Conservation (phyloP, 257 asterid genomes). For the Misopates orontium region DNA sequence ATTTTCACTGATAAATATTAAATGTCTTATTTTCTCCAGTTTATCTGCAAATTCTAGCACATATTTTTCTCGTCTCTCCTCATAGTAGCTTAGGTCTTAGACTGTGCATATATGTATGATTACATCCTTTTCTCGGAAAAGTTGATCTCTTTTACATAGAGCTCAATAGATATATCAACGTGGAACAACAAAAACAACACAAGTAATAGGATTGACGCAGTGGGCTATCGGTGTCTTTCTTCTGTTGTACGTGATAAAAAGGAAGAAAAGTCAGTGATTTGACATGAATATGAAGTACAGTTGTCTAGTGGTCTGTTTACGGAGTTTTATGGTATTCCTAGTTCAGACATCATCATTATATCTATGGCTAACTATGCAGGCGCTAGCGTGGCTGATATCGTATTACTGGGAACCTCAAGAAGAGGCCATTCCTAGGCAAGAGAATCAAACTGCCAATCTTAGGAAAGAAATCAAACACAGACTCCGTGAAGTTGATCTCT, state of each 20-base stretch:
- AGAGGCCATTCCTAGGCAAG: slow-evolving; percentile 49
- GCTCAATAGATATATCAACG: neutral
- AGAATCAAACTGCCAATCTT: slow-evolving; percentile 39
- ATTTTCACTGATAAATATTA: neutral
- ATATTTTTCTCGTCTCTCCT: neutral
- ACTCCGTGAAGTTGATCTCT: slow-evolving; percentile 54
- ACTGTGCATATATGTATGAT: neutral
- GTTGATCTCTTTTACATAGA: neutral
- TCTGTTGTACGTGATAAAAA: neutral
- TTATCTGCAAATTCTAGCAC: neutral
- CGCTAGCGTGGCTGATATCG: slow-evolving; percentile 83
- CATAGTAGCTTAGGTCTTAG: neutral
- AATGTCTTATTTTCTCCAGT: neutral
- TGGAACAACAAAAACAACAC: neutral
- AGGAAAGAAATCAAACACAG: slow-evolving; percentile 61
- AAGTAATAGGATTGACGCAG: neutral
- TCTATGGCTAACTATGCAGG: slow-evolving; percentile 46
- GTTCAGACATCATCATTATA: neutral
- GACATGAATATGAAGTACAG: neutral
- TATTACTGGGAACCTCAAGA: slow-evolving; percentile 92
- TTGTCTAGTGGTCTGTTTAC: no score
- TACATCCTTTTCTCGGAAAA: slow-evolving; percentile 5
- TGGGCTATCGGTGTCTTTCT: neutral
- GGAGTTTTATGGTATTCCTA: no score
- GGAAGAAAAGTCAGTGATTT: neutral